Evolutionary conservation across 2,329 filamentous ascomycete genomes (phyloP).

Genomic region (Aspergillus terreus): DNA sequence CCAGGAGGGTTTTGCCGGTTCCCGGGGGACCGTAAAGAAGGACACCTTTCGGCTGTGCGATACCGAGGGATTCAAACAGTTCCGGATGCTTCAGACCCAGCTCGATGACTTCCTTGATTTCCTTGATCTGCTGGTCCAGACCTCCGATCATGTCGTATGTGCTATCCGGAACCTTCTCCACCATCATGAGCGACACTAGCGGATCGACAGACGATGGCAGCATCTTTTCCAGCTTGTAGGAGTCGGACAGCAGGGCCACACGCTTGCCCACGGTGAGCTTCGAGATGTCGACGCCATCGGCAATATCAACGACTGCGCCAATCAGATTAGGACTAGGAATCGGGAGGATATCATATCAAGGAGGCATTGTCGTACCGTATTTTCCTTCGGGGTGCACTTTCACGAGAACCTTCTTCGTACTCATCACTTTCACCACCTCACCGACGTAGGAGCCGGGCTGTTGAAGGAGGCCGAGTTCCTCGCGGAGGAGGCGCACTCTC

Average conservation of each 20-base stretch:
- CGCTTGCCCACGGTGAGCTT: slow-evolving; percentile 98
- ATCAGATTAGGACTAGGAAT: slow-evolving; percentile 7
- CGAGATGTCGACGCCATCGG: slow-evolving; percentile 86
- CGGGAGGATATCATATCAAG: neutral
- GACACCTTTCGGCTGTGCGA: slow-evolving; percentile 96
- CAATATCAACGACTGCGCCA: slow-evolving; percentile 80
- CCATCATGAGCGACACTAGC: slow-evolving; percentile 99
- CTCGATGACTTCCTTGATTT: slow-evolving; percentile 99
- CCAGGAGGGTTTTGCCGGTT: slow-evolving; percentile 93
- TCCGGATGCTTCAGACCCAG: slow-evolving; percentile 97
- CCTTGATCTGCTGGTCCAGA: slow-evolving; percentile 98
- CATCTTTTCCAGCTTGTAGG: slow-evolving; percentile 98
- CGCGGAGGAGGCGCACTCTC: slow-evolving; percentile 84
- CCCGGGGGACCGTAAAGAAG: slow-evolving; percentile 94
- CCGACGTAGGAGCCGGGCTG: slow-evolving; percentile 98
- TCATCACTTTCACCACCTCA: slow-evolving; percentile 99
- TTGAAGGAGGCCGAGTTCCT: slow-evolving; percentile 92
- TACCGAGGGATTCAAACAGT: slow-evolving; percentile 97
- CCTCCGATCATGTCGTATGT: slow-evolving; percentile 99
- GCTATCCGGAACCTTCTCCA: slow-evolving; percentile 98
- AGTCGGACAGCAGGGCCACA: slow-evolving; percentile 92
- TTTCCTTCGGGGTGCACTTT: slow-evolving; percentile 99
- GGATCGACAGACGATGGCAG: slow-evolving; percentile 97
- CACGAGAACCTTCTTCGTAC: slow-evolving; percentile 97
- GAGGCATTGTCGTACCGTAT: slow-evolving; percentile 69